Base-by-base conservation (phyloP, 2,329 filamentous ascomycete genomes). In the Fusarium globosum region DNA sequence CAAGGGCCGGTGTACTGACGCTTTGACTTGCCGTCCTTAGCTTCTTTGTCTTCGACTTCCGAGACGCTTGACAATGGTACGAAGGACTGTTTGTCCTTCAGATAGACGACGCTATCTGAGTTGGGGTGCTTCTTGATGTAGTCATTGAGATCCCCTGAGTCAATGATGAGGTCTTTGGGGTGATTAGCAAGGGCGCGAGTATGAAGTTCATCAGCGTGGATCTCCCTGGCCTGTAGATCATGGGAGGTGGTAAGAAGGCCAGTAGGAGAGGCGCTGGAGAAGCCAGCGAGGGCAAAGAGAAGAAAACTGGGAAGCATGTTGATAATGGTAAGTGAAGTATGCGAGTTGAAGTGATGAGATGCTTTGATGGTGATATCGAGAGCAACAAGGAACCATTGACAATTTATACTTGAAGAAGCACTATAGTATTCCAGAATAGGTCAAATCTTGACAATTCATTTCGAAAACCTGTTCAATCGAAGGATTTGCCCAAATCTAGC, bases 361-460 rank as follows among this genome's bases (percentile, higher is more conserved):
- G 14, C 1, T 28, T 7, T 18, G 35, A 6, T 39, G 7, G 8
- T 39, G 35, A 38, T 21, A 5, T n/a, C 11, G 2, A n/a, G 2
- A 13, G 2, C 3, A n/a, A 7, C 1, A 20, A 28, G 51, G 23
- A 39, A 38, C 0, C 4, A 0, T 0, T 9, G 23, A 7, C 1
- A 26, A 16, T 53, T 53, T 53, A 39, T 53, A 38, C 2, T 38
- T n/a, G 23, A 53, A 18, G 33, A 11, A 28, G 4, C 6, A 12
- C 23, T 39, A 18, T 2, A 0, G 7, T n/a, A 16, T 7, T 16
- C 35, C 23, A 1, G 7, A 11, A 14, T 9, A 9, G 13, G 35
- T 9, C 10, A 18, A 0, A n/a, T 53, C 11, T 14, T 28, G 10
- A 9, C 2, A 28, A 13, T 8, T 12, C 7, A 5, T 21, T 13